These are phyloP conservation scores for Nakazawaea anatomiae DNA, from an alignment of 805 yeast species.

Conservation along the genomic window DNA sequence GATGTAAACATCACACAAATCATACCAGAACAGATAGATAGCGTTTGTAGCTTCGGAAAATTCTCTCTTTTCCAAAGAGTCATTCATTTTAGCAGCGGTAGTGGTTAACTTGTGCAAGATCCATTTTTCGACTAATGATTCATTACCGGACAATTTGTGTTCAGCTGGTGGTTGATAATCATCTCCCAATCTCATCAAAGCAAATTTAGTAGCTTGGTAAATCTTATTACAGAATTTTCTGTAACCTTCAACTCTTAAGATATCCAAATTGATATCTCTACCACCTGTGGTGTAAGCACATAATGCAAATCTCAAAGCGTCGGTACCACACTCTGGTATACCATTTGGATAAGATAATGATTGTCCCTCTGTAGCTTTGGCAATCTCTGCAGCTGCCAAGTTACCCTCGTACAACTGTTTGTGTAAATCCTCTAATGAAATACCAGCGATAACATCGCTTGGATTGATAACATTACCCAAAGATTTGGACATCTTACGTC, in stretches of 20 bases:
- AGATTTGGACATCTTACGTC: conserved; percentile 98
- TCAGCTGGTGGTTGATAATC: conserved; percentile 78
- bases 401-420: conserved; percentile 75
- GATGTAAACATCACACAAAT: conserved; percentile 95
- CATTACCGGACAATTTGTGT: conserved; percentile 56
- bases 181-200: conserved; percentile 84
- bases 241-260: conserved; percentile 96
- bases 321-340: conserved; percentile 99
- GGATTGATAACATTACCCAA: conserved; percentile 97
- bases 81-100: conserved; percentile 59
- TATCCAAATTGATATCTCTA: conserved; percentile 94
- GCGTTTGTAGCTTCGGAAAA: conserved; percentile 84
- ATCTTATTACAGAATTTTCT: conserved; percentile 99
- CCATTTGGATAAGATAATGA: conserved; percentile 88
- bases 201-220: conserved; percentile 97
- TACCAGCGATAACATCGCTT: conserved; percentile 87
- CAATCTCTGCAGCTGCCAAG: conserved; percentile 83
- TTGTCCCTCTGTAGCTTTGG: conserved; percentile 85
- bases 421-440: conserved; percentile 71
- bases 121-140: conserved; percentile 94
- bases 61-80: conserved; percentile 74
- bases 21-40: conserved; percentile 93
- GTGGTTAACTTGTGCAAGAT: conserved; percentile 78
- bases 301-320: conserved; percentile 94
- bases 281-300: conserved; percentile 99